Evolutionary conservation across 208 protist genomes (phyloP), one percentile per base, ranked within the genome.

Genomic region (Acanthamoeba triangularis): DNA sequence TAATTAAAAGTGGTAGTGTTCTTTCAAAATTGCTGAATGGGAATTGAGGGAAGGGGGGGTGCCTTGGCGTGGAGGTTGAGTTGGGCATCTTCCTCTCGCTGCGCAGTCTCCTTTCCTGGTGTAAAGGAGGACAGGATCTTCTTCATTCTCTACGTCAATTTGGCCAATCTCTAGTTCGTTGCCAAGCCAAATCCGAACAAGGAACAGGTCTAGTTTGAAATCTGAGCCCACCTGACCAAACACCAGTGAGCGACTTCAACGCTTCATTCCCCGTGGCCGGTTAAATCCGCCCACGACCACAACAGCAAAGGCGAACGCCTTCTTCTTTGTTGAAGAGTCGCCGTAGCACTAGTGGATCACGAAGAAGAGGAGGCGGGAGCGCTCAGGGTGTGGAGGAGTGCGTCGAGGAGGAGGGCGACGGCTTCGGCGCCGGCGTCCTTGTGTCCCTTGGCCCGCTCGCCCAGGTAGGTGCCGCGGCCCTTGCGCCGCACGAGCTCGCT

Each of bases 391-490:
- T 18, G 35, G 37, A 16, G 33, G 18, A 90, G 18, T 0, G 44
- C 41, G 54, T 7, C 47, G 65, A 93, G 18, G 56, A 93, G 11
- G 33, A 93, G 54, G 14, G 87, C 61, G 59, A 93, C 65, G 13
- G 87, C 87, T 47, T 44, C 37, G 10, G 87, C 87, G 13, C 87
- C 87, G 37, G 87, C 87, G 30, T 93, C 87, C 47, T 93, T 93
- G 59, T 93, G 87, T 1, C 87, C 87, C 33, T 59, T 56, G 47
- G 87, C 87, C 30, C 87, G 54, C 87, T 93, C 59, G 37, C 87
- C 87, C 33, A 93, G 87, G 47, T 47, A 93, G 61, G 54, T 93
- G 25, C 59, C 87, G 10, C 87, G 33, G 13, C 87, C 87, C 47
- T 93, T 93, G 11, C 61, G 33, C 33, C 59, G 87, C 54, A 93